These are phyloP conservation scores for Alectoria sarmentosa DNA, from an alignment of 495 filamentous ascomycete species.

Conservation along the genomic window DNA sequence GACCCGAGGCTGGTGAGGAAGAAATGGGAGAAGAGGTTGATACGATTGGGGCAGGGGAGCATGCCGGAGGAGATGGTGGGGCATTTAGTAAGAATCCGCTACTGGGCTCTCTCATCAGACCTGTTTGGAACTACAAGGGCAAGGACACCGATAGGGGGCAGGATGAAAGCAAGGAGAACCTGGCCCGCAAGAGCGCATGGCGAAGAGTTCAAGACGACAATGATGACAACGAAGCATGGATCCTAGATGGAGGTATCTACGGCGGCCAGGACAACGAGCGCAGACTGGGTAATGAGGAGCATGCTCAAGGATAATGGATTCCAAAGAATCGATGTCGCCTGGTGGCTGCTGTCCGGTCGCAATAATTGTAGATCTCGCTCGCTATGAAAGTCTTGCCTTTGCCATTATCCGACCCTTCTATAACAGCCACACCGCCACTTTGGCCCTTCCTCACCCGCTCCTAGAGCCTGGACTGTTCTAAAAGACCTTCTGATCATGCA, in stretches of 20 bases:
- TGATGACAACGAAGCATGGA: constrained; percentile 87
- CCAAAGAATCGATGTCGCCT: background rate
- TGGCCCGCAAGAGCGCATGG: constrained; percentile 54
- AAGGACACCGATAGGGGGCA: constrained; percentile 36
- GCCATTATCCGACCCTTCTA: too few species aligned
- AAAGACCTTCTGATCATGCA: too few species aligned
- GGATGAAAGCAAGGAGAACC: constrained; percentile 33
- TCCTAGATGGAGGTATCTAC: constrained; percentile 75
- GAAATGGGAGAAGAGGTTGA: constrained; percentile 31
- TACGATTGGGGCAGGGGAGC: background rate
- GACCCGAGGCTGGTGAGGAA: constrained; percentile 38
- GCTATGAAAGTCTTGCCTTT: background rate
- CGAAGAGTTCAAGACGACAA: constrained; percentile 85
- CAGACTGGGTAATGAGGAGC: constrained; percentile 40
- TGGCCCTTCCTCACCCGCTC: background rate
- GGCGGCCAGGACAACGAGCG: constrained; percentile 43
- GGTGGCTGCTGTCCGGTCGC: background rate
- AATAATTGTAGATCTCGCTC: background rate
- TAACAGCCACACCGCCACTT: background rate
- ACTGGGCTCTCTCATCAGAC: constrained; percentile 69
- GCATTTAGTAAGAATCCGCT: constrained; percentile 82
- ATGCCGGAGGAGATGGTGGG: constrained; percentile 36
- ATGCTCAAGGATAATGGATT: constrained; percentile 35
- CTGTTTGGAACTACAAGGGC: constrained; percentile 59
- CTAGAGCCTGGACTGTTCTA: too few species aligned